Base-by-base conservation (phyloP, 805 yeast species). In the Zygosaccharomyces rouxii region DNA sequence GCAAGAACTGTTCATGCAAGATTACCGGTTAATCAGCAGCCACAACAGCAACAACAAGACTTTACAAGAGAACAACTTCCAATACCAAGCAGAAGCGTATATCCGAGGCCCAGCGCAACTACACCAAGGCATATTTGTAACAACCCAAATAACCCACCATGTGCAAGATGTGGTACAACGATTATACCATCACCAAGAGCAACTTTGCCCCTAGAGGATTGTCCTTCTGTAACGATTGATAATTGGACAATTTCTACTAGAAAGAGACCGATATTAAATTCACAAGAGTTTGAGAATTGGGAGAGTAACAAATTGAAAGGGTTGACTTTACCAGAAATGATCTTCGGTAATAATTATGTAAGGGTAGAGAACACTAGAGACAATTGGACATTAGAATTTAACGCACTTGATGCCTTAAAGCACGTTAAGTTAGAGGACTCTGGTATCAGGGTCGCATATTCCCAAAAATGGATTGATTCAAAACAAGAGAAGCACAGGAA, bases 271-370 rank as follows among this genome's bases (percentile, higher is more conserved):
- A 92, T 92, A 40, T 69, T 89, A 51, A 84, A 78, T 55, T 74
- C 89, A 1, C 72, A 66, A 1, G 96, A 89, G 60, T 77, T 92
- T 48, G 96, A 89, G 49, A 68, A 67, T 2, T 76, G 84, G 59
- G 86, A 81, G 51, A 64, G 58, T 11, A 78, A 77, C 4, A 52
- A 57, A 38, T 63, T 81, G 45, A 75, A 84, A 46, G 81, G 81
- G 13, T 79, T 92, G 52, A 96, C 98, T 0, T 69, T 92, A 38
- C 99, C 99, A 0, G 99, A 94, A 65, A 94, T 94, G 98, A 89
- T 94, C 5, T 94, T 94, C 69, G 98, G 98, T 7, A 80, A 86
- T 56, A 90, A 86, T 62, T 68, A 69, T 48, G 80, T 89, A 9
- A 76, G 73, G 43, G 62, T 89, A 9, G 71, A 68, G 44, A 75